Base-by-base conservation (phyloP, 2,329 filamentous ascomycete species). In the Colletotrichum tanaceti region DNA sequence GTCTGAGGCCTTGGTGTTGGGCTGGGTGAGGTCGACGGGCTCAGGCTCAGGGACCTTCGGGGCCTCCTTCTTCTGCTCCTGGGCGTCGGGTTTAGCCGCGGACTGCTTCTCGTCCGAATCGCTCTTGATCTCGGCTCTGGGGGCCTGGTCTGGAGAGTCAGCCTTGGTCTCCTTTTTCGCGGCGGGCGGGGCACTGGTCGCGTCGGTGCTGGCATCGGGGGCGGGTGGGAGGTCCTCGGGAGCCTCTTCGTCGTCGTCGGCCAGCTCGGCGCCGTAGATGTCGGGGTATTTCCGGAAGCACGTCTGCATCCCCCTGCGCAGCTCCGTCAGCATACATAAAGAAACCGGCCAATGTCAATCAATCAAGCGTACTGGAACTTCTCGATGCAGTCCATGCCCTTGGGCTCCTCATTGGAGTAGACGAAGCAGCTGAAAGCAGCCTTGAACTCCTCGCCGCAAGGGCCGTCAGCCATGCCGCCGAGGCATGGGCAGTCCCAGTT, bases 401-500 rank as follows among this genome's bases (percentile, higher is more conserved):
- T 99, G 43, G 94, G 94, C 78, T 99, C 96, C 78, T 97, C 93
- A 49, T 89, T 90, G 3, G 93, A 97, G 83, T 91, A 96, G n/a
- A 99, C 94, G 76, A 99, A 99, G 83, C 96, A 99, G 87, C 94
- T 97, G 76, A 99, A 99, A 0, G 96, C 96, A 28, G 90, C 90
- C 84, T 91, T 94, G 87, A 99, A 99, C 76, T 98, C 90, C 78
- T 97, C 93, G 55, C 96, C 96, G 78, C 96, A 99, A 62, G 96
- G 96, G 0, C 96, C 96, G 77, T 97, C 83, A 9, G 96, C 96
- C 96, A 99, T 99, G 61, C 96, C 96, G 57, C 96, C 96, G 41
- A 99, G 84, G 79, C 96, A 99, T 18, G 96, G 96, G 81, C 96
- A 99, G 79, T 98, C 96, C 96, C 96, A 99, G 86, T 99, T 99